Percentiles rank a stretch among this genome's conserved stretches.
Conservation (phyloP, 140 eudicot genomes). For the Bidens hawaiensis region DNA sequence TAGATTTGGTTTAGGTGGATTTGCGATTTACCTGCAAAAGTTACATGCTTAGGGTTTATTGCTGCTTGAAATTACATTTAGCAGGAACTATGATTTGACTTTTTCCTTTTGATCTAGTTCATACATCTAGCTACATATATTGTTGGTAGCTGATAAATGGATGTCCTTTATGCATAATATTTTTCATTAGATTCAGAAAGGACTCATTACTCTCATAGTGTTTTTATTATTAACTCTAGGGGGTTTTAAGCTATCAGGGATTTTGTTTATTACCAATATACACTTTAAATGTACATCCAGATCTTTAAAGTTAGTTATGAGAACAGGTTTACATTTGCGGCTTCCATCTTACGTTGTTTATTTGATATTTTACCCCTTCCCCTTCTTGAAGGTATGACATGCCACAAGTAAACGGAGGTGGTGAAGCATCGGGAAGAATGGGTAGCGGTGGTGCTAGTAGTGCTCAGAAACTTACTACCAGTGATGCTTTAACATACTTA, state of each 20-base stretch:
- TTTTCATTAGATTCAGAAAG: not conserved
- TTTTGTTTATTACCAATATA: not conserved
- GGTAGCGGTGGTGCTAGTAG: constrained; percentile 34
- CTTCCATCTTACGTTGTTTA: not conserved
- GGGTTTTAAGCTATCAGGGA: constrained; percentile 21
- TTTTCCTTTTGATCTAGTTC: constrained; percentile 9
- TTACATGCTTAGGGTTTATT: too few relatives aligned
- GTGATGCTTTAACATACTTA: constrained; percentile 72
- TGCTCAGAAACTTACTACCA: constrained; percentile 73
- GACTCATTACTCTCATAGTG: not conserved
- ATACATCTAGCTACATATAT: not conserved
- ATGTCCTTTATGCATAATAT: constrained; percentile 8
- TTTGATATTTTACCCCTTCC: not conserved
- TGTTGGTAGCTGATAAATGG: not conserved
- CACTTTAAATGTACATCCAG: not conserved
- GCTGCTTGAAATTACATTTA: not conserved
- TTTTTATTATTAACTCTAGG: not conserved
- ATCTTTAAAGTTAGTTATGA: not conserved
- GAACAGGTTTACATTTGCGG: not conserved
- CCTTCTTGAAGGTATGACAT: constrained; percentile 54
- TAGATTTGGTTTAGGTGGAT: too few relatives aligned
- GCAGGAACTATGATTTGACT: constrained; percentile 2
- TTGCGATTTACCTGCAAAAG: too few relatives aligned
- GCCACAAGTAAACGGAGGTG: constrained; percentile 41
- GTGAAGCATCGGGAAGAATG: constrained; percentile 24